Evolutionary conservation across 129 eudicot genomes (phyloP), one percentile per base, ranked within the genome.

Genomic region (Flaveria bidentis): DNA sequence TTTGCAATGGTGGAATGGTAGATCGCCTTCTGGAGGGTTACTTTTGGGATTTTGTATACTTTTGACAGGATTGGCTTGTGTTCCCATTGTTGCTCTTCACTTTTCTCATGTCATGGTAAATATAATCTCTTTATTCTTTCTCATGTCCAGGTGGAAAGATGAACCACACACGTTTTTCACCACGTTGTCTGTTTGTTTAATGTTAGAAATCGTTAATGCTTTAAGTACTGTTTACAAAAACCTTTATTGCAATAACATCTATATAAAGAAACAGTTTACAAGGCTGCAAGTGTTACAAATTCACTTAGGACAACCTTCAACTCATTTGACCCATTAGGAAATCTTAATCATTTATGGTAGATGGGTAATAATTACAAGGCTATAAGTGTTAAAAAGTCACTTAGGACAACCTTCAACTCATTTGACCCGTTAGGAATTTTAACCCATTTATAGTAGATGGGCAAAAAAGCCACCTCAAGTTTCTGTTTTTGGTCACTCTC

Each of bases 1-100:
- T 79, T 90, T 95, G 56, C 99, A 87, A 72, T 95, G 99, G 99
- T 95, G 97, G 99, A 65, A 89, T 82, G 99, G 99, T 57, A 91
- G 97, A 84, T 77, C 99, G 61, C 97, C 99, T 44, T 87, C 99
- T 58, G 99, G 93, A 73, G 91, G 96, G 64, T 82, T 91, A 74
- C 96, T 95, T 78, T 80, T 95, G 87, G 99, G 99, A 33, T 87
- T 83, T 80, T 95, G 97, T 83, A 83, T 95, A 58, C 89, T 95
- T 67, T 72, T 91, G 82, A 86, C 84, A 0, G 99, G 97, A 61
- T 73, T 89, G 77, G 93, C 93, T 75, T 89, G 96, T 80, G 58
- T 95, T n/a, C 97, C 99, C 7, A 95, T 95, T 53, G 97, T 95
- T 75, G 97, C 90, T 20, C 85, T 95, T 73, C 99, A 95, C 94